Evolutionary conservation across 164 flowering plant species (phyloP), one percentile per base, ranked within the genome.

Genomic region (Magnolia sinica): DNA sequence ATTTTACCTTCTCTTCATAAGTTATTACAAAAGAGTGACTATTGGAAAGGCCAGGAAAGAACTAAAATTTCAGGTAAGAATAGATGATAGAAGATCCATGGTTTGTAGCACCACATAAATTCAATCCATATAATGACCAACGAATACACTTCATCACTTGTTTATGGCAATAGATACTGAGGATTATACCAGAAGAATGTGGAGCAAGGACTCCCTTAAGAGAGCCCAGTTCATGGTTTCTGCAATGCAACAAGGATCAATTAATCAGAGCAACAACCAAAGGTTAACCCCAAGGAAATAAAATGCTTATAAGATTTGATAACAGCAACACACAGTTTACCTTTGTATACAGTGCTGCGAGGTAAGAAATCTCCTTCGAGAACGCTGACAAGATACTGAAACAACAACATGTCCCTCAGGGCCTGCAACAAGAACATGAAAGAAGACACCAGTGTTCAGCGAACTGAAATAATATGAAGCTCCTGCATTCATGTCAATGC

Each of bases 291-390:
- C 9, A 70, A 73, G 71, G 24, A 61, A 51, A 29, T 50, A 55
- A 18, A 29, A n/a, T 22, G 68, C 7, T 37, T 37, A 37, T 64
- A 69, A 16, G 7, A 37, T 50, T 20, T 8, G 14, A 70, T 7
- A 16, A 70, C 61, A 23, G 74, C 51, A 63, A 69, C 73, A 71
- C 45, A 45, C 16, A 59, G 37, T 51, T 73, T 75, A 91, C 98
- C 93, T 79, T 81, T 77, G 81, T 82, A 91, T 45, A 74, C 64
- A 52, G 61, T 71, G 61, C 82, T 84, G n/a, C 94, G 97, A 77
- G 90, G 88, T 70, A 78, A 31, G 79, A 92, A 89, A 79, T 95
- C 98, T 49, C 81, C 83, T 85, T 89, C 92, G 72, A 95, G 91
- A 81, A 87, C 84, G 76, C 74, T 81, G 70, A 92, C 85, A 45